Evolutionary conservation across 1,284 basidiomycete species (phyloP).

Genomic region (Vanrija sp.): DNA sequence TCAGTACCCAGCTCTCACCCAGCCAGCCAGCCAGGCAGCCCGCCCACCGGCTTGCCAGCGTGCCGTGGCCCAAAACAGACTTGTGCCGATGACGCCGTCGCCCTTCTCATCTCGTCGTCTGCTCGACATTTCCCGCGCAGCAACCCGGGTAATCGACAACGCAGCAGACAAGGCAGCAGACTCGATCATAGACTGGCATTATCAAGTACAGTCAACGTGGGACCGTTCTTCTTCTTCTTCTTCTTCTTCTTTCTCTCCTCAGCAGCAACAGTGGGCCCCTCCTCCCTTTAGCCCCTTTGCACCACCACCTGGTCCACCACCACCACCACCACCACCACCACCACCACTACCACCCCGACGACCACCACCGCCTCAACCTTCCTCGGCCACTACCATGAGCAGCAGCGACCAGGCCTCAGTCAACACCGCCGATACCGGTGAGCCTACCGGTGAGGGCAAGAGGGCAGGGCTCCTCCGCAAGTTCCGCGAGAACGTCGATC

Average conservation of each 20-base stretch:
- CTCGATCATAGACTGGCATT: neutral
- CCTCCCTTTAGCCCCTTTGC: too few relatives aligned
- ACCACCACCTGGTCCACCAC: neutral
- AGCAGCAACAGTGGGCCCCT: neutral
- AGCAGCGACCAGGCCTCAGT: slow-evolving; percentile 14
- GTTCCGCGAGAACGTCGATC: slow-evolving; percentile 36
- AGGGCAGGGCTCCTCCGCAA: slow-evolving; percentile 25
- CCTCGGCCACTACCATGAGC: slow-evolving; percentile 16
- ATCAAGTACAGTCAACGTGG: neutral
- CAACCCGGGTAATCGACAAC: too few relatives aligned
- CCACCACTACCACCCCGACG: neutral
- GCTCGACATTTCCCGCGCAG: too few relatives aligned
- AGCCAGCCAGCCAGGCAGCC: too few relatives aligned
- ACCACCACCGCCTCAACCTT: neutral
- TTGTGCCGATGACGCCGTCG: too few relatives aligned
- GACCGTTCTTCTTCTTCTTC: too few relatives aligned
- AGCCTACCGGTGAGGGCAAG: slow-evolving; percentile 21
- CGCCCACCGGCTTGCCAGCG: too few relatives aligned
- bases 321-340: neutral
- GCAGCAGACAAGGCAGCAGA: too few relatives aligned
- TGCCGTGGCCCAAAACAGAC: too few relatives aligned
- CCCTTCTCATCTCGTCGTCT: too few relatives aligned
- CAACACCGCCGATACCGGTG: slow-evolving; percentile 8
- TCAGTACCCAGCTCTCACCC: too few relatives aligned
- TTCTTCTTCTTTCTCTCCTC: too few relatives aligned